These are phyloP conservation scores for Acanthamoeba culbertsoni DNA, from an alignment of 208 protist genomes.

Conservation along the genomic window DNA sequence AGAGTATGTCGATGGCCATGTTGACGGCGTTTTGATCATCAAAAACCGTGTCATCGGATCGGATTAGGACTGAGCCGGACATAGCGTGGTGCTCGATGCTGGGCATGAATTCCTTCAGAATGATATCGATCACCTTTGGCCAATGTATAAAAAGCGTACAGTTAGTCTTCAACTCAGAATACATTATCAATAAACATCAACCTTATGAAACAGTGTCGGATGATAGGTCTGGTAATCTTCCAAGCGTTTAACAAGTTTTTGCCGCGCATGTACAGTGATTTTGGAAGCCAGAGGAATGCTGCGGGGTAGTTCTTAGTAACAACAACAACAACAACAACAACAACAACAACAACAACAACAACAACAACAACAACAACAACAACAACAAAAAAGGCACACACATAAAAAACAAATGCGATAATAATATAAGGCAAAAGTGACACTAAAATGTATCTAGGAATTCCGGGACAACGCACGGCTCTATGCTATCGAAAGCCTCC, in stretches of 20 bases:
- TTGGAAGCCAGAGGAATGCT: neutral
- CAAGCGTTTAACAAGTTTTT: conserved; percentile 27
- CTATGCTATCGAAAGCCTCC: neutral
- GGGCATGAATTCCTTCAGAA: conserved; percentile 3
- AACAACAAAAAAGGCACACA: too few species aligned
- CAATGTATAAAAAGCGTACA: too few species aligned
- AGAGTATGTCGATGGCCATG: conserved; percentile 10
- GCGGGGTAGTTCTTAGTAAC: neutral
- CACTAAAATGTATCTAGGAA: too few species aligned
- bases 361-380: too few species aligned
- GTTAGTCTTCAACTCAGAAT: too few species aligned
- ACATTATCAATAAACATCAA: too few species aligned
- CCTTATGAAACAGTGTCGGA: neutral
- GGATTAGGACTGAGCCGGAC: neutral
- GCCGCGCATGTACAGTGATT: neutral
- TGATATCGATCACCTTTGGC: conserved; percentile 24
- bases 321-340: neutral
- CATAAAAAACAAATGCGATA: too few species aligned
- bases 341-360: neutral
- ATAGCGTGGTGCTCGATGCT: neutral
- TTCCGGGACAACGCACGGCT: too few species aligned
- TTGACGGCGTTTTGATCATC: conserved; percentile 7
- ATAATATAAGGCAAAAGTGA: too few species aligned
- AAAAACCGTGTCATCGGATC: neutral
- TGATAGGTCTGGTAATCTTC: conserved; percentile 12